Evolutionary conservation across 1,284 basidiomycete species (phyloP).

Genomic region (Ceratobasidium sp.): DNA sequence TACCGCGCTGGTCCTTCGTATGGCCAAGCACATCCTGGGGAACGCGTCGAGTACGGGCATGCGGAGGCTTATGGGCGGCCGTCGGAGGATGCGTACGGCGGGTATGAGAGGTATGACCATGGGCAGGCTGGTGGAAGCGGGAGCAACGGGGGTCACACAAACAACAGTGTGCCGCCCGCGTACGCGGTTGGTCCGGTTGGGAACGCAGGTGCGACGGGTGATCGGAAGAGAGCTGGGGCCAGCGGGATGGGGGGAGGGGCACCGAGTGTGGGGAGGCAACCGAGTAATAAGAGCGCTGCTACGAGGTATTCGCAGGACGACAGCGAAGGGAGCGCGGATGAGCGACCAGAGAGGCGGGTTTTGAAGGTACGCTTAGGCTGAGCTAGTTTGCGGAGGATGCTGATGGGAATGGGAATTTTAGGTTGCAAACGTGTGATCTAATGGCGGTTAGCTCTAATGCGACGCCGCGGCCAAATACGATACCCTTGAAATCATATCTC

Average conservation of each 20-base stretch:
- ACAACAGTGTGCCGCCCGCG: conserved; percentile 19
- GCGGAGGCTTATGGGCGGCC: neutral
- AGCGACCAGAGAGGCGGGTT: conserved; percentile 26
- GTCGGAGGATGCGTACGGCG: conserved; percentile 38
- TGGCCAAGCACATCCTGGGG: conserved; percentile 36
- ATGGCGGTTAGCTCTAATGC: too few relatives aligned
- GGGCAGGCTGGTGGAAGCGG: conserved; percentile 1
- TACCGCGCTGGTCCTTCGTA: conserved; percentile 27
- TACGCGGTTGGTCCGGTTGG: conserved; percentile 3
- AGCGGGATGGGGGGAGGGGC: neutral
- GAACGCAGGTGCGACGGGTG: conserved; percentile 19
- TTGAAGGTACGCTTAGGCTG: conserved; percentile 21
- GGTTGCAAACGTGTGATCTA: conserved; percentile 35
- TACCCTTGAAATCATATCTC: conserved; percentile 38
- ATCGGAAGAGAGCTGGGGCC: conserved; percentile 7
- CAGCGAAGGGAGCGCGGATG: conserved; percentile 18
- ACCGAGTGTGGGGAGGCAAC: conserved; percentile 10
- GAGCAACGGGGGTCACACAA: conserved; percentile 3
- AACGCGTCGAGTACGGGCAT: conserved; percentile 40
- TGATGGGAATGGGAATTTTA: neutral
- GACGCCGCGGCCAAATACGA: too few relatives aligned
- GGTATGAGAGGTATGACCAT: conserved; percentile 27
- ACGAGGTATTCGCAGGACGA: conserved; percentile 38
- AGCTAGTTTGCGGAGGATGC: neutral
- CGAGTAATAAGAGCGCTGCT: conserved; percentile 24